phyloP scores from a whole-genome alignment of 2,329 filamentous ascomycete species.

The Cladosporium sphaerospermum region DNA sequence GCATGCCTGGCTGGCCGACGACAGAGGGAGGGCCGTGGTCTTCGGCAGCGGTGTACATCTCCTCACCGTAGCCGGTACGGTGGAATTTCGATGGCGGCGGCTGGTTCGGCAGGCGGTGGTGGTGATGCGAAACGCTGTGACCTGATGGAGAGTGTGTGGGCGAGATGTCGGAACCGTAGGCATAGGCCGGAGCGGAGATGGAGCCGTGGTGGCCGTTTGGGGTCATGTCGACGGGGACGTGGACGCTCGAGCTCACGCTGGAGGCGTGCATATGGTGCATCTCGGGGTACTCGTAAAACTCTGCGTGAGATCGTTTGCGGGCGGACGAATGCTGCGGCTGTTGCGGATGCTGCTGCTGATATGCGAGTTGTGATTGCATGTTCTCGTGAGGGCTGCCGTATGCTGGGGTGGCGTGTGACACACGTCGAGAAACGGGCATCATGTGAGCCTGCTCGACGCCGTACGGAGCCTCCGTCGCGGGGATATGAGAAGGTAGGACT shows the following conservation, averaged over 20 bases:
- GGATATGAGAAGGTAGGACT: slow-evolving; percentile 24
- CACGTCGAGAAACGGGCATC: slow-evolving; percentile 14
- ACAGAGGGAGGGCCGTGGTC: slow-evolving; percentile 66
- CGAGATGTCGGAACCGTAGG: slow-evolving; percentile 3
- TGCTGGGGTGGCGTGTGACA: slow-evolving; percentile 1
- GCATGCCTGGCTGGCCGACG: slow-evolving; percentile 83
- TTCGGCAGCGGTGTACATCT: slow-evolving; percentile 34
- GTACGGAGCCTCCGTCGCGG: slow-evolving; percentile 24
- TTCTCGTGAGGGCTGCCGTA: slow-evolving; percentile 12
- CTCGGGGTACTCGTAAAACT: slow-evolving; percentile 36
- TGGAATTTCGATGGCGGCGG: slow-evolving; percentile 63
- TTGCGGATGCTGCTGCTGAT: slow-evolving; percentile 10
- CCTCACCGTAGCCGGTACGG: slow-evolving; percentile 48
- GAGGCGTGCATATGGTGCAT: slow-evolving; percentile 32
- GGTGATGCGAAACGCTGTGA: slow-evolving; percentile 53
- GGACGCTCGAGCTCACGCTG: slow-evolving; percentile 27
- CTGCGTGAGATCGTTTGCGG: slow-evolving; percentile 41
- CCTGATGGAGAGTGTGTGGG: neutral
- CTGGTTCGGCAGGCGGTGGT: slow-evolving; percentile 72
- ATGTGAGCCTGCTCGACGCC: slow-evolving; percentile 24
- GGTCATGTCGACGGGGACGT: slow-evolving; percentile 35
- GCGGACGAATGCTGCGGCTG: slow-evolving; percentile 3
- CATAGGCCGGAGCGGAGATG: slow-evolving; percentile 16
- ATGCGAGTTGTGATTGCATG: slow-evolving; percentile 7
- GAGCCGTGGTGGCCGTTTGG: slow-evolving; percentile 25